These are phyloP conservation scores for Coprinopsis strossmayeri DNA, from an alignment of 768 basidiomycete genomes.

Conservation along the genomic window DNA sequence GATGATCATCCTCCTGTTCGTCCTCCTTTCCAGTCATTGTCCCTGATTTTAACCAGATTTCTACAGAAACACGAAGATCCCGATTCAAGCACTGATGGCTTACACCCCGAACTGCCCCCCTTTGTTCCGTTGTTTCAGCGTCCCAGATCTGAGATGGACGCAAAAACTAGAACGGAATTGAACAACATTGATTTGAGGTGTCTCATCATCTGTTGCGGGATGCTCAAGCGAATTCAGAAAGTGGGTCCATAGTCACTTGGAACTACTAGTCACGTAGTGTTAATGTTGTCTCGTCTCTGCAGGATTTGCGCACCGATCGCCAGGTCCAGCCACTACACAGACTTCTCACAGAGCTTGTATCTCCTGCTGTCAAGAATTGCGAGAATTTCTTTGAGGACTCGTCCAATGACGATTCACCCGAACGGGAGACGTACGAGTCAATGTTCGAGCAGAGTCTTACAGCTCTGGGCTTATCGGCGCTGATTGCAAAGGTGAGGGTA, in stretches of 20 bases:
- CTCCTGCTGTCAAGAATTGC: constrained; percentile 45
- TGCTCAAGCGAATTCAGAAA: constrained; percentile 82
- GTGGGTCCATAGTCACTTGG: constrained; percentile 42
- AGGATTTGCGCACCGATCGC: not conserved
- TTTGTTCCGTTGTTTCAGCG: constrained; percentile 19
- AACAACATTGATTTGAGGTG: constrained; percentile 72
- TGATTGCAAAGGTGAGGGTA: not conserved
- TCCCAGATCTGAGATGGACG: constrained; percentile 36
- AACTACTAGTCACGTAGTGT: not conserved
- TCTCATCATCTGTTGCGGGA: constrained; percentile 68
- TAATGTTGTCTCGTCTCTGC: not conserved
- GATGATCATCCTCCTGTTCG: constrained; percentile 21
- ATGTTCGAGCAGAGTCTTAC: not conserved
- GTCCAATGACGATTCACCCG: not conserved
- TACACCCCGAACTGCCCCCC: constrained; percentile 17
- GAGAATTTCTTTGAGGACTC: not conserved
- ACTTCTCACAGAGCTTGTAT: not conserved
- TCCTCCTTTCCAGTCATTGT: constrained; percentile 4
- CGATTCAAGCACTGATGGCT: constrained; percentile 23
- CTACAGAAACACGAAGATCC: constrained; percentile 15
- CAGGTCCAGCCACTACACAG: too few species aligned
- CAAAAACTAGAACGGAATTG: constrained; percentile 50
- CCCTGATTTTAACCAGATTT: not conserved
- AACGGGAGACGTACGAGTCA: not conserved
- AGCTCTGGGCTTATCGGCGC: not conserved